phyloP scores from a whole-genome alignment of 805 yeast species.

The Metschnikowia amazonensis region DNA sequence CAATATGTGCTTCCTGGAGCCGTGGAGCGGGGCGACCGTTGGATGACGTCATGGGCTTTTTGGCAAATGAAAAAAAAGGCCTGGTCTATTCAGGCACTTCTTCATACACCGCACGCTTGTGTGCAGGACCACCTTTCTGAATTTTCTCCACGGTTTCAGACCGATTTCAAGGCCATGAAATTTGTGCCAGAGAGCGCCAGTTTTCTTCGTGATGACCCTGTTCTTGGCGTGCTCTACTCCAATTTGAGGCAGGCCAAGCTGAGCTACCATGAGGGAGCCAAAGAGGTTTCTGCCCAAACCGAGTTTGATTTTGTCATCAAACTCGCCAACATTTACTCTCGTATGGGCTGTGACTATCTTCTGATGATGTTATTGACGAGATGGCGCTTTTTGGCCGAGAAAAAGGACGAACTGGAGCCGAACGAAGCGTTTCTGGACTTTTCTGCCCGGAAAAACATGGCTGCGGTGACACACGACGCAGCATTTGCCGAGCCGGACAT shows the following conservation, averaged over 20 bases:
- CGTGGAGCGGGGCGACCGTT: conserved; percentile 61
- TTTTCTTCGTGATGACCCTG: conserved; percentile 76
- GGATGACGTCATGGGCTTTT: conserved; percentile 79
- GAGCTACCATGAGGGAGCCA: conserved; percentile 48
- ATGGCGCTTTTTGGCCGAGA: conserved; percentile 55
- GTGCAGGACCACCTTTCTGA: conserved; percentile 18
- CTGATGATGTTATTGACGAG: conserved; percentile 57
- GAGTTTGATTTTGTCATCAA: conserved; percentile 64
- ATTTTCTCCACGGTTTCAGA: conserved; percentile 23
- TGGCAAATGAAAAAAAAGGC: conserved; percentile 52
- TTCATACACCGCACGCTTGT: conserved; percentile 48
- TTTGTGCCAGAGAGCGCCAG: conserved; percentile 25
- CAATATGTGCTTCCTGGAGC: conserved; percentile 54
- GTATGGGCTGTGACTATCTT: conserved; percentile 90
- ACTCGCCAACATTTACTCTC: conserved; percentile 61
- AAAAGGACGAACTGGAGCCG: neutral
- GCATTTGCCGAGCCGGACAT: conserved; percentile 71
- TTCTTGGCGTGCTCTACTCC: conserved; percentile 61
- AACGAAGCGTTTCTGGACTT: conserved; percentile 17
- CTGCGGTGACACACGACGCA: conserved; percentile 35
- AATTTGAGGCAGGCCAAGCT: conserved; percentile 53
- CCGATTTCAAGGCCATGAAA: conserved; percentile 12
- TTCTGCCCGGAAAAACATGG: conserved; percentile 9
- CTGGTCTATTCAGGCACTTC: conserved; percentile 58
- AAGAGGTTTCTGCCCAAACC: conserved; percentile 35